Evolutionary conservation across 106 monocot genomes (phyloP).

Genomic region (Allium cepa): DNA sequence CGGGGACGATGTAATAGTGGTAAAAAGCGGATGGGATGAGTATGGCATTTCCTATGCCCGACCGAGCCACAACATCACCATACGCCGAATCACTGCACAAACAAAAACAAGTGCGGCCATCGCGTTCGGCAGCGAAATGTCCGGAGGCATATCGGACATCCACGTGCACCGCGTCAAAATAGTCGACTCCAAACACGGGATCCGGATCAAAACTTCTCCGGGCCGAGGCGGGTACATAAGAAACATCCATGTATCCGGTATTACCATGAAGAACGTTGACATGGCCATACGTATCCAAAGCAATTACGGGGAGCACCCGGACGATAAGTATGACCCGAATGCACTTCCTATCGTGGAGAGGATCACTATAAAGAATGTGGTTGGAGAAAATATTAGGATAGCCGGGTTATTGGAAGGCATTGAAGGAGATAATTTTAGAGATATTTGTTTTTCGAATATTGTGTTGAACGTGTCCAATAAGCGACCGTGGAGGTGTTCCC

Average conservation of each 20-base stretch:
- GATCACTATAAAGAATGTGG: constrained; percentile 46
- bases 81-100: constrained; percentile 26
- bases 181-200: constrained; percentile 54
- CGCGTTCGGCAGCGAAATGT: constrained; percentile 88
- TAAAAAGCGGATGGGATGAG: constrained; percentile 88
- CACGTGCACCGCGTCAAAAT: constrained; percentile 31
- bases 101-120: constrained; percentile 44
- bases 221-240: constrained; percentile 67
- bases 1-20: constrained; percentile 58
- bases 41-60: constrained; percentile 67
- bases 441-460: constrained; percentile 57
- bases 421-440: constrained; percentile 43
- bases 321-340: constrained; percentile 40
- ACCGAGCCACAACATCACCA: constrained; percentile 62
- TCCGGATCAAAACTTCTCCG: constrained; percentile 57
- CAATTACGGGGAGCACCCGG: constrained; percentile 60
- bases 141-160: constrained; percentile 65
- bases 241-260: constrained; percentile 37
- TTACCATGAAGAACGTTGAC: constrained; percentile 36
- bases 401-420: constrained; percentile 63
- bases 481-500: constrained; percentile 55
- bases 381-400: constrained; percentile 27
- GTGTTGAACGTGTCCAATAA: constrained; percentile 24
- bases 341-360: constrained; percentile 41
- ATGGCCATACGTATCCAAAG: constrained; percentile 56